Conservation (phyloP, 1,139 yeast genomes). For the Taphrina populina region DNA sequence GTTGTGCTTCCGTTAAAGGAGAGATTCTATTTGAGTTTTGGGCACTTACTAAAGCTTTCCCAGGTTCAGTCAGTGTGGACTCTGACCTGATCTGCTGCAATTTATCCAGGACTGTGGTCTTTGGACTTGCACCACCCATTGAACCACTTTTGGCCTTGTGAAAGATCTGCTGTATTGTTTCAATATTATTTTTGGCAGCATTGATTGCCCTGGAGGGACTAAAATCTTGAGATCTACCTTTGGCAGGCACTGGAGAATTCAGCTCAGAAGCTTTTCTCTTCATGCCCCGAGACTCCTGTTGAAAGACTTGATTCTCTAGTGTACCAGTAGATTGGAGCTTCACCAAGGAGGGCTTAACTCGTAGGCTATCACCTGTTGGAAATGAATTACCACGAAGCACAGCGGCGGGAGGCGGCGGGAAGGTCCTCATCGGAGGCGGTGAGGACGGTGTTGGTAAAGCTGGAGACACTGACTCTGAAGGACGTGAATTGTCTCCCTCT, state of each 20-base stretch:
- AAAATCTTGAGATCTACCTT: background rate
- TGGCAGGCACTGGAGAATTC: background rate
- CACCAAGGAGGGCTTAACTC: constrained; percentile 2
- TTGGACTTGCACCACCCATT: background rate
- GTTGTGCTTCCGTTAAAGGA: constrained; percentile 1
- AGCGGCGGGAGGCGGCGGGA: constrained; percentile 24
- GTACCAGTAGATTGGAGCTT: background rate
- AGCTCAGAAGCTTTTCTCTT: constrained; percentile 16
- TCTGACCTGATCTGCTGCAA: constrained; percentile 4
- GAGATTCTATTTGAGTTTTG: background rate
- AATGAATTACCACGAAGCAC: constrained; percentile 5
- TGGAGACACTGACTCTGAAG: constrained; percentile 17
- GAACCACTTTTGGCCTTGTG: constrained; percentile 8
- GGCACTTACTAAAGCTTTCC: background rate
- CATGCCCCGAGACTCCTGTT: too few relatives aligned
- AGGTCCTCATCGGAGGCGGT: constrained; percentile 31
- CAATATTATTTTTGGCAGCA: constrained; percentile 18
- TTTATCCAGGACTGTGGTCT: background rate
- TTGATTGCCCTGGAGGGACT: constrained; percentile 20
- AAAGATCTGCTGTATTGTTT: constrained; percentile 21
- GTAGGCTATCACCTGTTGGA: background rate
- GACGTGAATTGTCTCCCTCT: constrained; percentile 7
- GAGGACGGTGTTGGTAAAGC: constrained; percentile 25
- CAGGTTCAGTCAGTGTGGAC: background rate
- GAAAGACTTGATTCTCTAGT: too few relatives aligned